These are phyloP conservation scores for Pseudopyricularia cyperi DNA, from an alignment of 2,329 filamentous ascomycete species.

Conservation along the genomic window DNA sequence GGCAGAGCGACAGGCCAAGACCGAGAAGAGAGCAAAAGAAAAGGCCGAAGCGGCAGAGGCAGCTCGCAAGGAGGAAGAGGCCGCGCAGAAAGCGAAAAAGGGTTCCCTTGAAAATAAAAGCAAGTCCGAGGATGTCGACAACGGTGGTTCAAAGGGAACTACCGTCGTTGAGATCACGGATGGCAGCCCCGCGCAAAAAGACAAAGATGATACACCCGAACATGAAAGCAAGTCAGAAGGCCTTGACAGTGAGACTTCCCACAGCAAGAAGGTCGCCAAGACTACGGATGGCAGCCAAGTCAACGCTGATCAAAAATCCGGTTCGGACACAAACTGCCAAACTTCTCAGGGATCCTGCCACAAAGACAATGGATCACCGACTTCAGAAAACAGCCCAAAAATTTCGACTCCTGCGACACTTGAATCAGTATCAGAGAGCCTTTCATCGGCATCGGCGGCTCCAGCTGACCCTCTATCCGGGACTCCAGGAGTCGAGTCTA, in stretches of 20 bases:
- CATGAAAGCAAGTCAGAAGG: background rate
- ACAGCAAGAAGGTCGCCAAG: background rate
- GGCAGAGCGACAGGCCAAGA: conserved; percentile 16
- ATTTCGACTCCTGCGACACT: background rate
- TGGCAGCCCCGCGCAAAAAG: conserved; percentile 5
- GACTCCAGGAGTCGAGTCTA: background rate
- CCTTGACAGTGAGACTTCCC: background rate
- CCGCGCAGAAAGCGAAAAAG: conserved; percentile 3
- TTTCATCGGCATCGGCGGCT: background rate
- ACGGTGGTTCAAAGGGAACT: too few species aligned
- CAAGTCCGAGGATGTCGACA: background rate
- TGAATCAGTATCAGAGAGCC: background rate
- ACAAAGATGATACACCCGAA: background rate
- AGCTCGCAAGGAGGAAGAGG: conserved; percentile 17
- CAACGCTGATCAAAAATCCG: background rate
- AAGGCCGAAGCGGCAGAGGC: conserved; percentile 8
- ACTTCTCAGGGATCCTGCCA: background rate
- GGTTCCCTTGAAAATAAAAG: background rate
- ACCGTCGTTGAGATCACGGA: too few species aligned
- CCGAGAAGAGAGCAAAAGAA: conserved; percentile 4
- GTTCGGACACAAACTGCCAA: background rate
- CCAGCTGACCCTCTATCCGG: background rate
- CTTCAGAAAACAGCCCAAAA: background rate
- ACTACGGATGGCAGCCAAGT: background rate
- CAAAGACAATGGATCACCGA: background rate